These are phyloP conservation scores for Seminavis robusta DNA, from an alignment of 108 stramenopile species.

Conservation along the genomic window DNA sequence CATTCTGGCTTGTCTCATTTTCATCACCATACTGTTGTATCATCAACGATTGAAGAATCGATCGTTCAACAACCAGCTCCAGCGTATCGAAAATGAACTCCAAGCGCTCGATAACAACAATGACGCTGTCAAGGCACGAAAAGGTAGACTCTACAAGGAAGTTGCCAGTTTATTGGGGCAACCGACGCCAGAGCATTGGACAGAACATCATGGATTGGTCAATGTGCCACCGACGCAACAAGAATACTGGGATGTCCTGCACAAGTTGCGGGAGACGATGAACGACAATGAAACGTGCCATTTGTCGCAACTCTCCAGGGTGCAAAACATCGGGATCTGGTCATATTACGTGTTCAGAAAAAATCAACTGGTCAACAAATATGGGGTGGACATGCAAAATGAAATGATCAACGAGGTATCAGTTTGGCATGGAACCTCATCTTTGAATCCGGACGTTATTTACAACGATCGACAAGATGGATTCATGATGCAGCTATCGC, in stretches of 20 bases:
- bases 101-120: not conserved
- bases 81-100: not conserved
- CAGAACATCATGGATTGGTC: not conserved
- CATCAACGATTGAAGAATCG: not conserved
- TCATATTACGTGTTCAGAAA: constrained; percentile 3
- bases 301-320: constrained; percentile 1
- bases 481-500: constrained; percentile 7
- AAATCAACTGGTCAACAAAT: too few relatives aligned
- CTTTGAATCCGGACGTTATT: not conserved
- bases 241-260: constrained; percentile 1
- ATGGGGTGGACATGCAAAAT: constrained; percentile 1
- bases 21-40: not conserved
- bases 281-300: not conserved
- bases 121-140: not conserved
- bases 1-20: not conserved
- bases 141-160: not conserved
- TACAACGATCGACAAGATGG: constrained; percentile 11
- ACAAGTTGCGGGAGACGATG: not conserved
- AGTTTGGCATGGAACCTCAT: constrained; percentile 7
- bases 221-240: not conserved
- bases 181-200: not conserved
- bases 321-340: constrained; percentile 5
- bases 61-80: not conserved
- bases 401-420: not conserved
- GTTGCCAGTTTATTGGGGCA: not conserved